phyloP scores from a whole-genome alignment of 2,329 filamentous ascomycete species.

The Aspergillus ibericus region DNA sequence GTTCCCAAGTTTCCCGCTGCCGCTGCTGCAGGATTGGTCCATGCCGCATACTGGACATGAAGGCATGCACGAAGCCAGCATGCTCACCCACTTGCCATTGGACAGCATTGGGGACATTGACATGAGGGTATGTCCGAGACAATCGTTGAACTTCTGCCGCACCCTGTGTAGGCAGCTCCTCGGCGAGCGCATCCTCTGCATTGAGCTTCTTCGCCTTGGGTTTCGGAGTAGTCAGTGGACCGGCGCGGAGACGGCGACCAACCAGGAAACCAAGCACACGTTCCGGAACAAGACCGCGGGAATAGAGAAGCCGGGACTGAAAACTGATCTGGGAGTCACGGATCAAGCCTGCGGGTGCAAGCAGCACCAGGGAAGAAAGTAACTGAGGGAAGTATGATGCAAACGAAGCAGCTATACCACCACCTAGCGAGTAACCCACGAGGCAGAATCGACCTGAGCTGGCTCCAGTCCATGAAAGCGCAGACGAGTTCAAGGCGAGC shows the following conservation, averaged over 20 bases:
- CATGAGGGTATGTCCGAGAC: constrained; percentile 51
- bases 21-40: constrained; percentile 66
- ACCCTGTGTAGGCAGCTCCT: constrained; percentile 39
- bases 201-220: constrained; percentile 36
- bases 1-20: constrained; percentile 59
- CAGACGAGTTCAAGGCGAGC: constrained; percentile 68
- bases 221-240: constrained; percentile 36
- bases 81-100: constrained; percentile 69
- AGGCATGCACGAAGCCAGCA: constrained; percentile 66
- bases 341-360: constrained; percentile 78
- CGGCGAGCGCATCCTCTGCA: constrained; percentile 42
- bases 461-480: constrained; percentile 63
- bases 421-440: constrained; percentile 78
- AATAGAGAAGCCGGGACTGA: constrained; percentile 64
- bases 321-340: constrained; percentile 62
- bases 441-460: constrained; percentile 62
- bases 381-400: constrained; percentile 67
- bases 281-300: constrained; percentile 60
- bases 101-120: constrained; percentile 64
- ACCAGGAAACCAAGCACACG: constrained; percentile 56
- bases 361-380: constrained; percentile 68
- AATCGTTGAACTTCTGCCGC: constrained; percentile 48
- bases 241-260: constrained; percentile 50
- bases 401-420: constrained; percentile 70
- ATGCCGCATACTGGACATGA: constrained; percentile 68